Percentiles rank a stretch among this genome's conserved stretches.
Conservation (phyloP, 1,284 basidiomycete genomes). For the Leccinum colubrinum region DNA sequence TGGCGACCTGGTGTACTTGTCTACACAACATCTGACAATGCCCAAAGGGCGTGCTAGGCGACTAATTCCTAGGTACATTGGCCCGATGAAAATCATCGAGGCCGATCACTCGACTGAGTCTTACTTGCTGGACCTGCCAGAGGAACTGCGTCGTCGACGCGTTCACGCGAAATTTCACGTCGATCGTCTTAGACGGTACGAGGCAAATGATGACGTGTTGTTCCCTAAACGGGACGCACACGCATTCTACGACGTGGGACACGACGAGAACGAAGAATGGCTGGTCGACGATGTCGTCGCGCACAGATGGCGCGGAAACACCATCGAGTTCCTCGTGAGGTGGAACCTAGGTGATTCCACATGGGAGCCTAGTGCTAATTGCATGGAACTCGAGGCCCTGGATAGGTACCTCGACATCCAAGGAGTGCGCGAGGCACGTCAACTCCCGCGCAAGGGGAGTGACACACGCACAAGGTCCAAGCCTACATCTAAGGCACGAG, state of each 20-base stretch:
- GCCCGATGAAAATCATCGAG: background rate
- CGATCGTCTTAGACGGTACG: background rate
- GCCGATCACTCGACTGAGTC: background rate
- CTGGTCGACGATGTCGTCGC: background rate
- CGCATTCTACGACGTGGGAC: background rate
- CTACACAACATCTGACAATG: too few relatives aligned
- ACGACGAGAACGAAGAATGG: background rate
- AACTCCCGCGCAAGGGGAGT: background rate
- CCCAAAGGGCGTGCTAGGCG: background rate
- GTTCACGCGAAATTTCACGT: background rate
- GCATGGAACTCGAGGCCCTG: background rate
- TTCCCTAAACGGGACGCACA: background rate
- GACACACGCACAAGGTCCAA: too few relatives aligned
- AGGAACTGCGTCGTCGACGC: background rate
- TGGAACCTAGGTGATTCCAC: too few relatives aligned
- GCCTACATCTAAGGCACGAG: too few relatives aligned
- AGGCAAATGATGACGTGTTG: background rate
- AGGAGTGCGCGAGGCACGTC: background rate
- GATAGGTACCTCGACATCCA: slow-evolving; percentile 1
- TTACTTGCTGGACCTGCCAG: background rate
- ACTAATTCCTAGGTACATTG: background rate
- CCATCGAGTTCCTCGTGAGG: background rate
- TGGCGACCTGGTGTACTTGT: too few relatives aligned
- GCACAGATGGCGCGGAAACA: background rate
- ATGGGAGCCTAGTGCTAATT: background rate